Base-by-base conservation (phyloP, 169 alveolate genomes). In the Theileria orientalis region DNA sequence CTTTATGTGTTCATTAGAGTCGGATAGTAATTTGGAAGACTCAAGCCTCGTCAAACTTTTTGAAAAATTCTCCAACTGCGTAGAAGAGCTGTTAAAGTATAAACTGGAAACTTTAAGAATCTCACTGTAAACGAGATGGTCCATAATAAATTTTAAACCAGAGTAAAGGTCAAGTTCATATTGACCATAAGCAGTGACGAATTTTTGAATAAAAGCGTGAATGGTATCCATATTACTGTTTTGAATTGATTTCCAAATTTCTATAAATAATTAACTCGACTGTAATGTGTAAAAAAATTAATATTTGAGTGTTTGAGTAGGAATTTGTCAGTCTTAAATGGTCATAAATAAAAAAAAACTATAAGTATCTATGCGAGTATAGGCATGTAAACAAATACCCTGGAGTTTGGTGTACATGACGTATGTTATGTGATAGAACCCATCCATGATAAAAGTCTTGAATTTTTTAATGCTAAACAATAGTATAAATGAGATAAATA, bases 341-440 rank as follows among this genome's bases (percentile, higher is more conserved):
- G n/a, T n/a, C n/a, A n/a, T n/a, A n/a, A n/a, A n/a, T n/a, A n/a
- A n/a, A n/a, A n/a, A n/a, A n/a, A n/a, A n/a, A n/a, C n/a, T n/a
- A n/a, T n/a, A n/a, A n/a, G n/a, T 54, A 54, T 1, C n/a, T 33
- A 54, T 19, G 27, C 2, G 2, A 13, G 37, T 54, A 54, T 23
- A 23, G 19, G 27, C 7, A 13, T 2, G 8, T 11, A 7, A 8
- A 3, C 11, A 37, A 61, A 29, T 61, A 33, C 83, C 46, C 56
- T 61, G 37, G 8, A 67, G 72, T 14, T 14, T 40, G 21, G 2
- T 46, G 35, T 14, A 32, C 3, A 47, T 13, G n/a, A 41, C 3
- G n/a, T 29, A 16, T 19, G 83, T 78, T 21, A 79, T 46, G 71
- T 59, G 46, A 32, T 60, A 63, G 41, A 35, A 79, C 16, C 78